Base-by-base conservation (phyloP, 148 eudicot genomes). In the Nepenthes gracilis region DNA sequence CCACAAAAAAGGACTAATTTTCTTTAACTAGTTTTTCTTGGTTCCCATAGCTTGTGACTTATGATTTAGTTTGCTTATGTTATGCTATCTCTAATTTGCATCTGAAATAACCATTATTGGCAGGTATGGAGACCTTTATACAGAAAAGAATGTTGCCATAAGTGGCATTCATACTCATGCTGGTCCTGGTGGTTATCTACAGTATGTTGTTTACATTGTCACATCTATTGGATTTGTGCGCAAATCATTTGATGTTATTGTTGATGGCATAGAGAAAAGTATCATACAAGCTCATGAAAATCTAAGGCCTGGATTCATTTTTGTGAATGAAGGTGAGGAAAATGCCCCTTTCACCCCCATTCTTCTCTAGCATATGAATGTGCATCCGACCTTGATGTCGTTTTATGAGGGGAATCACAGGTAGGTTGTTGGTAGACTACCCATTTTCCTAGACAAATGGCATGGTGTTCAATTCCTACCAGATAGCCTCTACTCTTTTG, bases 91-190 rank as follows among this genome's bases (percentile, higher is more conserved):
- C 11, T 6, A 12, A 33, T 60, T 9, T 47, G 54, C 35, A 60
- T 43, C 53, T 60, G n/a, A 62, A 23, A 49, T 32, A 23, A 11
- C 43, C 35, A 9, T 10, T 47, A 33, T 76, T 59, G 74, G 72
- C 80, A 93, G 98, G 76, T 93, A 88, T 67, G 96, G 98, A 36
- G 60, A 86, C 73, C 75, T 93, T 2, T 93, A 93, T 73, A 84
- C 81, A 13, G 95, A 88, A 67, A 76, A 79, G 1, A 93, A 93
- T 81, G 96, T 88, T 80, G 98, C 96, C 55, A 88, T 93, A 53
- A 93, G 98, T 68, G 98, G 98, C 36, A 93, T 88, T 60, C 98
- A 93, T 67, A 85, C 98, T 12, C 98, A 93, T 72, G 96, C 98
- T 62, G 98, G 98, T 43, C 98, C 98, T 8, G 98, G 95, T 51